Conservation (phyloP, 257 asterid genomes). For the Verbascum thapsus region DNA sequence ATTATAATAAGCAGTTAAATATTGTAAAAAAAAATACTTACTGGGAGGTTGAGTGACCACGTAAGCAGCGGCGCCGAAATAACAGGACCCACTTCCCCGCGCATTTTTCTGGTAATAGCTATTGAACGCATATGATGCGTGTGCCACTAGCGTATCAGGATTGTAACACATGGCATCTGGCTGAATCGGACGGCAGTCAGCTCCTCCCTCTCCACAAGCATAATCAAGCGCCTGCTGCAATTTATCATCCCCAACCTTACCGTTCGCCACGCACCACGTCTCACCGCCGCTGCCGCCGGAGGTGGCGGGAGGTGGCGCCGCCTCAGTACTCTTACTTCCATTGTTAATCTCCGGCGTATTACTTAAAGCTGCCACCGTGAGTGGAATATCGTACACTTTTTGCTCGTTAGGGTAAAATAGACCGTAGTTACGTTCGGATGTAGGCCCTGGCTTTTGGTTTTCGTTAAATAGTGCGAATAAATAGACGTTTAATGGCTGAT, state of each 20-base stretch:
- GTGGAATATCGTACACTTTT: conserved; percentile 52
- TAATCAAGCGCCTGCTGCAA: conserved; percentile 49
- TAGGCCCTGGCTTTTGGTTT: conserved; percentile 62
- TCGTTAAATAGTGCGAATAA: conserved; percentile 71
- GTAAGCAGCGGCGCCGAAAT: conserved; percentile 56
- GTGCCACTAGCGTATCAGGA: conserved; percentile 46
- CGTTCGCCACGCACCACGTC: conserved; percentile 75
- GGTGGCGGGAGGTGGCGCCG: no score
- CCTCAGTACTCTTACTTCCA: conserved; percentile 34
- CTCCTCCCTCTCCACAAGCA: conserved; percentile 70
- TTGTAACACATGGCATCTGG: conserved; percentile 55
- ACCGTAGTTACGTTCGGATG: conserved; percentile 63
- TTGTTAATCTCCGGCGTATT: conserved; percentile 26
- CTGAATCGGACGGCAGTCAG: conserved; percentile 70
- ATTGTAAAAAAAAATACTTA: conserved; percentile 11
- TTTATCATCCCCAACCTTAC: conserved; percentile 32
- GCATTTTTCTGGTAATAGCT: conserved; percentile 62
- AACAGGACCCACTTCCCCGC: conserved; percentile 55
- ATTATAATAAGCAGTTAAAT: no score
- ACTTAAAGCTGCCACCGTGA: conserved; percentile 28
- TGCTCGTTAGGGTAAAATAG: conserved; percentile 58
- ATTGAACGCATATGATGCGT: conserved; percentile 70
- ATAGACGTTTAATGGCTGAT: conserved; percentile 51
- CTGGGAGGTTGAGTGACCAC: conserved; percentile 46
- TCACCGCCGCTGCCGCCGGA: conserved; percentile 21